Evolutionary conservation across 352 stramenopile genomes (phyloP).

Genomic region (Discostella stelligera): DNA sequence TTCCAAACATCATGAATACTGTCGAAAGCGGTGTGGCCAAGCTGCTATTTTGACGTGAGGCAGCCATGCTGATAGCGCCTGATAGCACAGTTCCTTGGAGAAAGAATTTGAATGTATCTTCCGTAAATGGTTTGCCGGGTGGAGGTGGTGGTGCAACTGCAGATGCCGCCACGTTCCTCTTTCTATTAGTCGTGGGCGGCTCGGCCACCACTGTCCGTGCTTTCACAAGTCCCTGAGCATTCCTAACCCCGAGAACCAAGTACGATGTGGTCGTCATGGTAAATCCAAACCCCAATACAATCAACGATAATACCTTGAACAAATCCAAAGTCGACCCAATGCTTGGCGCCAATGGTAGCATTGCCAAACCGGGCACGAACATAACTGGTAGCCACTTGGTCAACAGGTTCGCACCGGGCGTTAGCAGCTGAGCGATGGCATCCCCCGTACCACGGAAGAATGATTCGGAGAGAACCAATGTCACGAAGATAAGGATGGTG

Average conservation of each 20-base stretch:
- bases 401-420: conserved; percentile 65
- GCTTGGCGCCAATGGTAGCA: conserved; percentile 75
- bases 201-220: not conserved
- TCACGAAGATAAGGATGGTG: conserved; percentile 56
- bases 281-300: conserved; percentile 66
- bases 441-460: conserved; percentile 51
- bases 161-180: not conserved
- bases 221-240: conserved; percentile 40
- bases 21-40: conserved; percentile 62
- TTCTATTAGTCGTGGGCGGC: not conserved
- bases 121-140: conserved; percentile 55
- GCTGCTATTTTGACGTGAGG: conserved; percentile 24
- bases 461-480: conserved; percentile 50
- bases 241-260: conserved; percentile 61
- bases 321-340: conserved; percentile 64
- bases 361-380: conserved; percentile 78
- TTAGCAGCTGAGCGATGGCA: conserved; percentile 51
- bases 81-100: conserved; percentile 44
- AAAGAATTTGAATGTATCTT: conserved; percentile 50
- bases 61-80: conserved; percentile 48
- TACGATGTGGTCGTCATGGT: conserved; percentile 55
- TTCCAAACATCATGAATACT: conserved; percentile 71
- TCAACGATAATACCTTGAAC: conserved; percentile 61
- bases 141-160: conserved; percentile 14
- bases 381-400: conserved; percentile 79